Base-by-base conservation (phyloP, 371 early-diverging fungal genomes). In the Mortierella sp. region DNA sequence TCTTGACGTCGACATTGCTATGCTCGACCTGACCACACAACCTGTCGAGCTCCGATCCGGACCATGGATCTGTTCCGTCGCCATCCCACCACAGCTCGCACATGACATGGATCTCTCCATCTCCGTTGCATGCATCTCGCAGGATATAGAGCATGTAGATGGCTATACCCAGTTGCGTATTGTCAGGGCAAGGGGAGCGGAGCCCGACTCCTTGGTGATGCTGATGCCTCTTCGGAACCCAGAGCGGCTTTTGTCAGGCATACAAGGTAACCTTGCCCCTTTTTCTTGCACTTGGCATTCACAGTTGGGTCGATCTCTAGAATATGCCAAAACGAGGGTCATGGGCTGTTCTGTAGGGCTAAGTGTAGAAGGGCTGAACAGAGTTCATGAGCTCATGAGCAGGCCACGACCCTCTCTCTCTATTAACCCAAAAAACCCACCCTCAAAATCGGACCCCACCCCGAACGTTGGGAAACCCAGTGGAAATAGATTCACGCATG, bases 231-330 rank as follows among this genome's bases (percentile, higher is more conserved):
- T 72, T 37, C 53, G 45, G 4, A 22, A 41, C 12, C 54, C 49
- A 19, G 49, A 57, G 17, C 17, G 31, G 46, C 54, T 61, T 3
- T 39, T 65, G 17, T 57, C 39, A n/a, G 72, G 72, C 19, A n/a
- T 72, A 16, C 61, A 57, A 54, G 57, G 72, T 66, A n/a, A n/a
- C n/a, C n/a, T n/a, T 52, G 53, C 14, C 5, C 13, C 19, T 40
- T 46, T 5, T 31, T 22, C 0, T 19, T 39, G n/a, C n/a, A n/a
- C n/a, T n/a, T n/a, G n/a, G n/a, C n/a, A 34, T 34, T 34, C 34
- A 34, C 34, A 34, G 34, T 34, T 10, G 34, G 34, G 4, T 34
- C 34, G 34, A 10, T 34, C 34, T 7, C 34, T 34, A 34, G 34
- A 34, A n/a, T n/a, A n/a, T n/a, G n/a, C n/a, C n/a, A n/a, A n/a